phyloP scores from a whole-genome alignment of 768 basidiomycete species.

The Collybia nuda region DNA sequence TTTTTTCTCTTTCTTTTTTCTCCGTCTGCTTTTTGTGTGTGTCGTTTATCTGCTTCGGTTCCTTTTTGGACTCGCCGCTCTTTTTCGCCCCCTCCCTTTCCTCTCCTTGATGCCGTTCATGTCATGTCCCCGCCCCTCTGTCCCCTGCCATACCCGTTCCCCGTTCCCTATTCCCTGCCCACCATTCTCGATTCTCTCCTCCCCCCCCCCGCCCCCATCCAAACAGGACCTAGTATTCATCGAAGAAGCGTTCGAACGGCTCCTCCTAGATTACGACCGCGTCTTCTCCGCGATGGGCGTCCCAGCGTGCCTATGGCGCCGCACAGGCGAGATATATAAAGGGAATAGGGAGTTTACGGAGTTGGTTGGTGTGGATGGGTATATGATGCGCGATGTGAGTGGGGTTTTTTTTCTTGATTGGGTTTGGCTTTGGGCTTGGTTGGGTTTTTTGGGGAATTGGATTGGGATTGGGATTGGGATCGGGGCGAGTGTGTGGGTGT shows the following conservation, averaged over 20 bases:
- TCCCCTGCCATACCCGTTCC: neutral
- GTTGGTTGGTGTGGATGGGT: conserved; percentile 83
- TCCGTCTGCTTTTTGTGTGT: too few species aligned
- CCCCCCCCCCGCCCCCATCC: neutral
- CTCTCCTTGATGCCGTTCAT: too few species aligned
- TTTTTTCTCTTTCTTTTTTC: too few species aligned
- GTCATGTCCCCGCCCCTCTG: conserved; percentile 2
- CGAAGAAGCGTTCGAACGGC: conserved; percentile 95
- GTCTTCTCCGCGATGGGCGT: conserved; percentile 96
- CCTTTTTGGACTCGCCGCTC: too few species aligned
- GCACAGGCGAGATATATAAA: conserved; percentile 99
- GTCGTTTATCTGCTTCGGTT: too few species aligned
- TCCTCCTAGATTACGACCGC: conserved; percentile 93
- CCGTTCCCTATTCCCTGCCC: neutral
- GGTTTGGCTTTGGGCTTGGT: too few species aligned
- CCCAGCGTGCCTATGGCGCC: conserved; percentile 93
- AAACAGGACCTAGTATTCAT: conserved; percentile 90
- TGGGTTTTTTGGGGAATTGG: too few species aligned
- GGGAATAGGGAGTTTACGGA: conserved; percentile 96
- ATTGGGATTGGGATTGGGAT: too few species aligned
- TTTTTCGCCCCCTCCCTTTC: too few species aligned
- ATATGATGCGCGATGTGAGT: conserved; percentile 83
- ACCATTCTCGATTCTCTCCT: neutral
- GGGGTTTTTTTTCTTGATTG: too few species aligned
- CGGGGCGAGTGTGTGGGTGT: too few species aligned